A percentile compares a stretch with the other conserved stretches of the same genome.
phyloP scores from a whole-genome alignment of 2,329 filamentous ascomycete species.

The Ophiocordyceps robertsii region DNA sequence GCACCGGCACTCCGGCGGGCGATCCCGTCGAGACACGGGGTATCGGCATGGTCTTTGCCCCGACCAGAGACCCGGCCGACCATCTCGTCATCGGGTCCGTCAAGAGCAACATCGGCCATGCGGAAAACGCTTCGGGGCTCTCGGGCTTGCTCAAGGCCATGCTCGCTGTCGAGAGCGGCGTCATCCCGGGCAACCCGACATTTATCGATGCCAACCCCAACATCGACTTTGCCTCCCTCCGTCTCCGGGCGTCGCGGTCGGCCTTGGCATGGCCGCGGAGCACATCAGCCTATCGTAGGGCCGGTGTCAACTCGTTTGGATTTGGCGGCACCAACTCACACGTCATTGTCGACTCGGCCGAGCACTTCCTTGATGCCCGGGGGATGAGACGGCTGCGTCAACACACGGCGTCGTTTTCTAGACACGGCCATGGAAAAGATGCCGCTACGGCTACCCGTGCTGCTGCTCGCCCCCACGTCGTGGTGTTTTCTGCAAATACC shows the following conservation, averaged over 20 bases:
- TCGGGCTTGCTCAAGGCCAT: slow-evolving; percentile 27
- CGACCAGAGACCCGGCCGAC: background rate
- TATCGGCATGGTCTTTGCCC: slow-evolving; percentile 15
- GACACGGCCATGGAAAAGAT: background rate
- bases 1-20: slow-evolving; percentile 24
- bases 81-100: slow-evolving; percentile 17
- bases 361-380: background rate
- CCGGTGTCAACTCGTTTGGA: slow-evolving; percentile 20
- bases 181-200: slow-evolving; percentile 19
- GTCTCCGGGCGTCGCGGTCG: slow-evolving; percentile 16
- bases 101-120: slow-evolving; percentile 29
- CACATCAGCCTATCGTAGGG: slow-evolving; percentile 10
- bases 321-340: slow-evolving; percentile 23
- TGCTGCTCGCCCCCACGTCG: background rate
- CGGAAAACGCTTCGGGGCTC: slow-evolving; percentile 28
- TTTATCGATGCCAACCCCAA: slow-evolving; percentile 9
- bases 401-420: background rate
- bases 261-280: slow-evolving; percentile 17
- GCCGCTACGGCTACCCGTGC: no score
- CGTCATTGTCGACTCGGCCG: slow-evolving; percentile 4
- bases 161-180: slow-evolving; percentile 23
- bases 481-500: slow-evolving; percentile 1
- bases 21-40: slow-evolving; percentile 22
- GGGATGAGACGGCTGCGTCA: no score
- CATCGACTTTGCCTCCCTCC: slow-evolving; percentile 16